phyloP scores from a whole-genome alignment of 805 yeast species.

The Starmerella geochares region DNA sequence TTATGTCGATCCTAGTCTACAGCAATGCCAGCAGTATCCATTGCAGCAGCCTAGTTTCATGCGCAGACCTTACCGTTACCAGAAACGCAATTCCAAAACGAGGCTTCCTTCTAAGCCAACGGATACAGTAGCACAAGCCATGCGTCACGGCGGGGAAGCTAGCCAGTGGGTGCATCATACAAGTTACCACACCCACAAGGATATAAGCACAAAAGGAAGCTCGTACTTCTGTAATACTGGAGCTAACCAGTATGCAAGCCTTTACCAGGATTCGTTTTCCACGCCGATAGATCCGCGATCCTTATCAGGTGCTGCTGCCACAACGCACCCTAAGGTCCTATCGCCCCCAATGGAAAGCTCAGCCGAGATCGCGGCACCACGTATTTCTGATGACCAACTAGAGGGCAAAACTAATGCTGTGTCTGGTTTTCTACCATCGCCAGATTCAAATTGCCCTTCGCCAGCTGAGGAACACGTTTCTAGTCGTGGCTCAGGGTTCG shows the following conservation, averaged over 20 bases:
- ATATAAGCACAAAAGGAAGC: no score
- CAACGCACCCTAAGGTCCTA: neutral
- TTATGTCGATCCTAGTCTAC: neutral
- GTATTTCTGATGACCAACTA: neutral
- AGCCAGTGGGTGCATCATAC: neutral
- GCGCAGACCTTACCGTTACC: conserved; percentile 1
- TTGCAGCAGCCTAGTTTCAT: conserved; percentile 2
- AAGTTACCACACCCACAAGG: no score
- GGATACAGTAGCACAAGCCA: neutral
- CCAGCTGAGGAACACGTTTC: neutral
- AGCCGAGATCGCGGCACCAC: neutral
- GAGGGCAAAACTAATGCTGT: neutral
- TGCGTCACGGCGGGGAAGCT: neutral
- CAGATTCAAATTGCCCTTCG: neutral
- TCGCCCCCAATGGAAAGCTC: neutral
- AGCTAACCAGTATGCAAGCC: neutral
- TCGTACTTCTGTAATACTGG: neutral
- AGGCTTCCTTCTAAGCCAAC: neutral
- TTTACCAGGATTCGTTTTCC: neutral
- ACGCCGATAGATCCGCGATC: no score
- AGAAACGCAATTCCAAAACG: neutral
- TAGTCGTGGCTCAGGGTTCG: neutral
- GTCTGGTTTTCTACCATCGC: neutral
- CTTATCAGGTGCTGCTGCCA: no score
- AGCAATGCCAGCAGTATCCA: neutral